phyloP scores from a whole-genome alignment of 805 yeast species.

The Starmerella cellae region DNA sequence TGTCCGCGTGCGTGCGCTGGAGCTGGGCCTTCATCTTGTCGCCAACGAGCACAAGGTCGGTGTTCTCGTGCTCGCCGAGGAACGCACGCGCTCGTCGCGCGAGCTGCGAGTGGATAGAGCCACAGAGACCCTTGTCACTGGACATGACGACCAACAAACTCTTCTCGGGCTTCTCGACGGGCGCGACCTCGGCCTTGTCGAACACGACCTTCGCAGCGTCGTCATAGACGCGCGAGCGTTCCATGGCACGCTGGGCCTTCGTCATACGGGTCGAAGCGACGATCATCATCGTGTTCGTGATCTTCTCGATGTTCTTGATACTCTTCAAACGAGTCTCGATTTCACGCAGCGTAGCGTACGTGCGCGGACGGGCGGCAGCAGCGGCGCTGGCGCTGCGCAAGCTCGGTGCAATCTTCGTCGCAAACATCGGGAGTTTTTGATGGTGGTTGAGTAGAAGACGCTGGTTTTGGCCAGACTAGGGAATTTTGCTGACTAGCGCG shows the following conservation, averaged over 20 bases:
- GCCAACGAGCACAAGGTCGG: slow-evolving; percentile 80
- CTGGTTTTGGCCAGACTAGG: background rate
- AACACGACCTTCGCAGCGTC: slow-evolving; percentile 67
- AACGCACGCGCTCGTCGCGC: slow-evolving; percentile 74
- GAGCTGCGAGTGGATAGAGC: slow-evolving; percentile 91
- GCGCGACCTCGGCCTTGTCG: slow-evolving; percentile 65
- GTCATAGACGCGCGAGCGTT: slow-evolving; percentile 71
- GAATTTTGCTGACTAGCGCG: slow-evolving; percentile 4
- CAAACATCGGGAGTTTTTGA: slow-evolving; percentile 10
- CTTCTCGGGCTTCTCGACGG: slow-evolving; percentile 41
- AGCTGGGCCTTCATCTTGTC: slow-evolving; percentile 88
- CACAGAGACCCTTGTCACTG: slow-evolving; percentile 97
- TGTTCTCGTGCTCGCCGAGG: slow-evolving; percentile 46
- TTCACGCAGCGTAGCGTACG: slow-evolving; percentile 96
- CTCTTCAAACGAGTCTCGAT: slow-evolving; percentile 96
- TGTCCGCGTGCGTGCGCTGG: slow-evolving; percentile 61
- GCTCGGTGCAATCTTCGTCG: slow-evolving; percentile 14
- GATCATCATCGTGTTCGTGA: slow-evolving; percentile 98
- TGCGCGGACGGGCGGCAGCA: slow-evolving; percentile 11
- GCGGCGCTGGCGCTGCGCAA: slow-evolving; percentile 7
- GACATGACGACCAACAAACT: slow-evolving; percentile 77
- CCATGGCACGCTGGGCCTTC: slow-evolving; percentile 93
- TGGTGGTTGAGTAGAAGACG: background rate
- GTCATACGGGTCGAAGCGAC: slow-evolving; percentile 95
- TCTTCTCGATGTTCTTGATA: slow-evolving; percentile 96